Base-by-base conservation (phyloP, 305 asterid species). In the Fraxinus platypoda region DNA sequence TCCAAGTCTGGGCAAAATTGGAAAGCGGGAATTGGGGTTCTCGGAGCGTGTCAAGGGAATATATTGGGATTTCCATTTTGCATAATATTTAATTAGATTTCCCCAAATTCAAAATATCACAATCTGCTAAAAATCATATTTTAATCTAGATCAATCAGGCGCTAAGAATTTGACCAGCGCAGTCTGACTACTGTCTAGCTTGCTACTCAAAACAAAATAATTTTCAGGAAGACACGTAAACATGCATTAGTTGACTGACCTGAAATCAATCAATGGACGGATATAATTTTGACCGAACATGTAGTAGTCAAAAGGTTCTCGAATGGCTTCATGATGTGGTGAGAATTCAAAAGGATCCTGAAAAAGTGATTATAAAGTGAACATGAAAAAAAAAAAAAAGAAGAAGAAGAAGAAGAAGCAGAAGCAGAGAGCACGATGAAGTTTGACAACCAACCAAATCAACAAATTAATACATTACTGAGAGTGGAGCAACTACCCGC, bases 221-320 rank as follows among this genome's bases (percentile, higher is more conserved):
- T 15, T 49, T 31, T 8, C 54, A 34, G 74, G 75, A 78, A 81
- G 78, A 82, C 15, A 75, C 37, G n/a, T 37, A 43, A 30, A 77
- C 78, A 66, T 6, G 74, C 68, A 28, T 70, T 11, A 33, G 77
- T 26, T 13, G 78, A 78, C 87, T 86, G 74, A 93, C 98, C 97
- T 92, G 93, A 93, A 91, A 87, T 95, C 98, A 87, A 92, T 25
- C 86, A 95, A 86, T 26, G 97, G 94, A 23, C 87, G 87, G 75
- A 93, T 89, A 84, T 95, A 95, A 83, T 90, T 90, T 83, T 93
- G 98, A 79, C 95, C 98, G 83, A 93, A 93, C 85, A 82, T 74
- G 90, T 90, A 95, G 91, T 95, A 95, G 86, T 95, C 98, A 87
- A 93, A 95, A 83, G 98, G 98, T 81, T 93, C 95, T 81, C 98